Conservation (phyloP, 2,329 filamentous ascomycete genomes). For the Arthrobotrys sphaeroides region DNA sequence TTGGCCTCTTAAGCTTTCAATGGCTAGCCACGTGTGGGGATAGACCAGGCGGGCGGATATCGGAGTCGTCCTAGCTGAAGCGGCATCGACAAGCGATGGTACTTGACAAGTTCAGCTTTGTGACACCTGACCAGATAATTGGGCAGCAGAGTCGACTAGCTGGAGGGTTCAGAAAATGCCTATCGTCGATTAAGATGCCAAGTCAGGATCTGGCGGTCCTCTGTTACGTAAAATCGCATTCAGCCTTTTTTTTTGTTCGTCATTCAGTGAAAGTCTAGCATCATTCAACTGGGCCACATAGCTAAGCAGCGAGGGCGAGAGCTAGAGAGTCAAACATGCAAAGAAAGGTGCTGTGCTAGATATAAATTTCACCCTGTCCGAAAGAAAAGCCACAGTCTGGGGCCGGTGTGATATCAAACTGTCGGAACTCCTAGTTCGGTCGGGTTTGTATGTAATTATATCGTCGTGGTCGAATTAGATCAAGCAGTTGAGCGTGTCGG, state of each 20-base stretch:
- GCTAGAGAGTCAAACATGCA: constrained; percentile 5
- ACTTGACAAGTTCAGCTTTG: not conserved
- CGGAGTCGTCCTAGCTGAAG: constrained; percentile 29
- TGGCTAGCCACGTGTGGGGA: constrained; percentile 41
- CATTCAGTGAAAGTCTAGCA: constrained; percentile 32
- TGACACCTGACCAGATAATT: constrained; percentile 49
- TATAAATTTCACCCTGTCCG: constrained; percentile 15
- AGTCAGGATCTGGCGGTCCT: constrained; percentile 21
- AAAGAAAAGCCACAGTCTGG: constrained; percentile 32
- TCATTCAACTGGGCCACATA: constrained; percentile 18
- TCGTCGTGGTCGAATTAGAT: constrained; percentile 32
- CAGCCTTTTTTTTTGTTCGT: constrained; percentile 36
- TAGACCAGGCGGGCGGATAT: constrained; percentile 38
- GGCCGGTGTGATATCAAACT: not conserved
- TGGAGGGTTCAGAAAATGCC: not conserved
- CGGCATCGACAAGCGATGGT: constrained; percentile 19
- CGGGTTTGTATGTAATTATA: constrained; percentile 28
- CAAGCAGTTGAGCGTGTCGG: constrained; percentile 26
- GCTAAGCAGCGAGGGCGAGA: not conserved
- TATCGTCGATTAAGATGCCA: constrained; percentile 44
- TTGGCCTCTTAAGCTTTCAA: constrained; percentile 8
- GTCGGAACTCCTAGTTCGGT: constrained; percentile 48
- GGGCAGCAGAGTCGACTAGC: constrained; percentile 24
- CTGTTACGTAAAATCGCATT: constrained; percentile 51
- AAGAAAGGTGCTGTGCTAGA: not conserved